phyloP scores from a whole-genome alignment of 1,139 yeast genomes.

The Pichiaceae sp. region DNA sequence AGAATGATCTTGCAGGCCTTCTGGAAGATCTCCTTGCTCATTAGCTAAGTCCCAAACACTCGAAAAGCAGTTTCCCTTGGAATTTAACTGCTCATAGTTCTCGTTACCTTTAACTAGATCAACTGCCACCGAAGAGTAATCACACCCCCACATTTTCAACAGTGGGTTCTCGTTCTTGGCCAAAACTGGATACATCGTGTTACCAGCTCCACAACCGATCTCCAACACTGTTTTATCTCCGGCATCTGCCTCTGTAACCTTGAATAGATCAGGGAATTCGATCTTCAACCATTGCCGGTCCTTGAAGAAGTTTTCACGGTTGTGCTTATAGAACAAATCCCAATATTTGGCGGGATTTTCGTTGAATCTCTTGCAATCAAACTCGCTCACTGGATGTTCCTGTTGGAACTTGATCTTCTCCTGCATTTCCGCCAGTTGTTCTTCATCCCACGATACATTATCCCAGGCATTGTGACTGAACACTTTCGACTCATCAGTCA shows the following conservation, averaged over 20 bases:
- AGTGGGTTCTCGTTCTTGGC: conserved; percentile 74
- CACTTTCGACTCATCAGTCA: conserved; percentile 68
- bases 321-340: conserved; percentile 89
- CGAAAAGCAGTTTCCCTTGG: conserved; percentile 47
- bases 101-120: conserved; percentile 66
- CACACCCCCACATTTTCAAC: conserved; percentile 75
- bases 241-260: conserved; percentile 61
- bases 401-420: conserved; percentile 67
- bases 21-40: conserved; percentile 67
- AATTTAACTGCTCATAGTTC: conserved; percentile 36
- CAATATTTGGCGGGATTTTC: conserved; percentile 87
- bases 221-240: conserved; percentile 75
- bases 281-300: conserved; percentile 94
- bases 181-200: conserved; percentile 86
- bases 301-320: conserved; percentile 88
- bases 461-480: conserved; percentile 97
- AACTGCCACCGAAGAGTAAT: conserved; percentile 84
- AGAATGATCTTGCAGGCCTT: conserved; percentile 69
- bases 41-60: conserved; percentile 96
- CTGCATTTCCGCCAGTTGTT: conserved; percentile 70
- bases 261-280: conserved; percentile 82
- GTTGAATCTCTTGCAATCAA: conserved; percentile 73
- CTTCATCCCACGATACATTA: conserved; percentile 96
- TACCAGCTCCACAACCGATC: conserved; percentile 98
- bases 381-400: conserved; percentile 76